Conservation (phyloP, 1,284 basidiomycete species). For the Fomitopsis betulina region DNA sequence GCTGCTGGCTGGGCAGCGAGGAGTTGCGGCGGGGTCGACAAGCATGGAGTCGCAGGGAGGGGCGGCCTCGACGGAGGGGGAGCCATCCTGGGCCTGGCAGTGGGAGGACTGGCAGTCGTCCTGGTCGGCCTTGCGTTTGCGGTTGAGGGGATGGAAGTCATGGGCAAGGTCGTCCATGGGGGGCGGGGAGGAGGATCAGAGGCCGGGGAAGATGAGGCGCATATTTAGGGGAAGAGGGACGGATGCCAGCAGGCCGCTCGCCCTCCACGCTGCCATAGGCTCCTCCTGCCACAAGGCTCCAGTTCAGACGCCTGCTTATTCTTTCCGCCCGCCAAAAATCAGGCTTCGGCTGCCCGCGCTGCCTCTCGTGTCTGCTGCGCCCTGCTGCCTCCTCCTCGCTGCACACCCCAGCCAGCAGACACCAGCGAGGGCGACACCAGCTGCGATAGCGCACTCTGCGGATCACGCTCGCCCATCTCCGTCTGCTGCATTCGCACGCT, state of each 20-base stretch:
- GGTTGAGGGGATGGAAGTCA: constrained; percentile 35
- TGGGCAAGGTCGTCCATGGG: constrained; percentile 52
- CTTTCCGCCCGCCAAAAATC: constrained; percentile 1
- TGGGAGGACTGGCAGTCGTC: constrained; percentile 42
- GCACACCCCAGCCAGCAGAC: background rate
- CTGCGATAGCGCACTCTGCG: constrained; percentile 1
- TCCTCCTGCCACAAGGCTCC: constrained; percentile 10
- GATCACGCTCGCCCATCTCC: constrained; percentile 13
- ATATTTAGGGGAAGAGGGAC: constrained; percentile 31
- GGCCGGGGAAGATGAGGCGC: constrained; percentile 29
- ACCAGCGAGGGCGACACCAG: background rate
- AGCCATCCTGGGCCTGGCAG: constrained; percentile 22
- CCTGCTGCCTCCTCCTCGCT: background rate
- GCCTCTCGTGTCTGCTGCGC: background rate
- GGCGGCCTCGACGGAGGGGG: constrained; percentile 22
- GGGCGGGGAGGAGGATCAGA: constrained; percentile 19
- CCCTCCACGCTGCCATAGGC: constrained; percentile 24
- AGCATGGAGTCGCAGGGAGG: constrained; percentile 22
- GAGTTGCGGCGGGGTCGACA: constrained; percentile 29
- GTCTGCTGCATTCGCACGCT: constrained; percentile 11
- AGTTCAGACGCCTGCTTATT: constrained; percentile 8
- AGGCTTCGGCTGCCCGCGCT: background rate
- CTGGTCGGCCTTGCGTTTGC: constrained; percentile 53
- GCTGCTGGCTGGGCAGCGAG: constrained; percentile 32
- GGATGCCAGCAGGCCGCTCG: constrained; percentile 29